Base-by-base conservation (phyloP, 257 asterid genomes). In the Datura wrightii region DNA sequence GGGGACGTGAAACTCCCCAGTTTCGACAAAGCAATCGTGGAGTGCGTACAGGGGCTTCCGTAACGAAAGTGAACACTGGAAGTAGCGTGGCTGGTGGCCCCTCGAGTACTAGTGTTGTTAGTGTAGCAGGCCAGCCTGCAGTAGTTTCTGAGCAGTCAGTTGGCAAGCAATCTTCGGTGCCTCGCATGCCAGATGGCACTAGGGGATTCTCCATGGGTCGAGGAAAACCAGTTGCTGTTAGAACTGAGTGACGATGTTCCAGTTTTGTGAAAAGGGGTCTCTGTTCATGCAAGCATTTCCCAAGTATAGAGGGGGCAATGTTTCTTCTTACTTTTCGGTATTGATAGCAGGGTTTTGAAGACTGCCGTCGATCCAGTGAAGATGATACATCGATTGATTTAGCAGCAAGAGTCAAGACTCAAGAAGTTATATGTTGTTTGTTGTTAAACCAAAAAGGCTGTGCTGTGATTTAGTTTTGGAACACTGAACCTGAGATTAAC, bases 131-230 rank as follows among this genome's bases (percentile, higher is more conserved):
- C 31, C 82, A 50, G 46, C 46, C 65, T 83, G 72, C 87, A 31
- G 81, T 69, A 7, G 86, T 85, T 62, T 55, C 78, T 24, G 96
- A 95, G 80, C 95, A 91, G 83, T 81, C 84, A 41, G 50, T 54
- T 72, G 85, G 85, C 44, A 90, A 90, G 89, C 87, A 89, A 83
- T 80, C 94, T 86, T 85, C 91, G 4, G 97, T 90, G 80, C 99
- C 99, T 69, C 96, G 98, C 63, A 94, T 94, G 99, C 98, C 99
- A 2, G 99, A 96, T 85, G 98, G 99, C 48, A 94, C 98, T 39
- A 89, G 86, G 89, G 99, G 99, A 55, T 96, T 96, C 91, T 92
- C 97, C 5, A 85, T 94, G 96, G 99, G 99, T 59, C 92, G 99
- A 72, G 99, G 99, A 81, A 96, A 94, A 89, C 89, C 94, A 41